phyloP scores from a whole-genome alignment of 345 rosid species.

The Clarkia xantiana region DNA sequence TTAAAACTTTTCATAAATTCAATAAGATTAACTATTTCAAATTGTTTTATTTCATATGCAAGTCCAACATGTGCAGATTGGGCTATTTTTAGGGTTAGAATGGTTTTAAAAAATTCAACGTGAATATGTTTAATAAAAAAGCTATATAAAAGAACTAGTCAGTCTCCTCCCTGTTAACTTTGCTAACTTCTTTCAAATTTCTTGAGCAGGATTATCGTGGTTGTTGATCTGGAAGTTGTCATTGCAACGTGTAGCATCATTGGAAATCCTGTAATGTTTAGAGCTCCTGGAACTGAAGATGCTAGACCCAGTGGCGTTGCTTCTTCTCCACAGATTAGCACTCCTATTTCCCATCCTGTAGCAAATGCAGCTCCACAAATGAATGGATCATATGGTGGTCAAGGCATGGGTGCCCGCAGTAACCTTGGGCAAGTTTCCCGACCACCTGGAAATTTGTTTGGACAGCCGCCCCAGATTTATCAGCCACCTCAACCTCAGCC shows the following conservation, averaged over 20 bases:
- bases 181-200: constrained; percentile 1
- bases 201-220: constrained; percentile 50
- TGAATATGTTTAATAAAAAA: no score
- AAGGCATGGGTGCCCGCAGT: constrained; percentile 19
- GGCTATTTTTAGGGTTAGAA: no score
- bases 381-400: constrained; percentile 19
- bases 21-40: no score
- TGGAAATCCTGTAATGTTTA: constrained; percentile 36
- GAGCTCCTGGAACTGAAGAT: constrained; percentile 13
- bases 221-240: constrained; percentile 44
- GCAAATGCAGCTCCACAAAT: constrained; percentile 20
- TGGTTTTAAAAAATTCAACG: no score
- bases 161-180: background rate
- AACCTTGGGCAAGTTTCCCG: constrained; percentile 28
- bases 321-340: constrained; percentile 20
- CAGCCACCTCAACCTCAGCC: constrained; percentile 3
- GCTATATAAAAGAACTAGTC: no score
- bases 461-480: constrained; percentile 11
- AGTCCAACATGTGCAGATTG: no score
- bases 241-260: constrained; percentile 26
- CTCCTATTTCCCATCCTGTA: constrained; percentile 17
- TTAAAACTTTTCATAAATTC: no score
- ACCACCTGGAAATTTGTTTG: constrained; percentile 18
- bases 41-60: no score
- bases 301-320: constrained; percentile 20